Percentiles rank a stretch among this genome's conserved stretches.
phyloP scores from a whole-genome alignment of 2,329 filamentous ascomycete species.

The Cladosporium sp. region DNA sequence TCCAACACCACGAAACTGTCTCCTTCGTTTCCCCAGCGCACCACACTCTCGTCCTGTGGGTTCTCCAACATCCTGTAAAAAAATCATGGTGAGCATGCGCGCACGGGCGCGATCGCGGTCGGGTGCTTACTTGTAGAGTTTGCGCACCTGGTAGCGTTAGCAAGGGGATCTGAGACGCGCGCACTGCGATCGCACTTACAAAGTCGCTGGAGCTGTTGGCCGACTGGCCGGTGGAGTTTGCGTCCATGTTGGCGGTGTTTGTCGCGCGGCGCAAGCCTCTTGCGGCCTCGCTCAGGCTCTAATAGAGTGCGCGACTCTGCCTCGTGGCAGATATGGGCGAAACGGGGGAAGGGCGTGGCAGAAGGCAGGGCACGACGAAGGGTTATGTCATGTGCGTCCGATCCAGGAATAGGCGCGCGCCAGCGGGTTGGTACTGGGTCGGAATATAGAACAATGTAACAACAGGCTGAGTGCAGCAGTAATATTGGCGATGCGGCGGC shows the following conservation, averaged over 20 bases:
- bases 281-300: slow-evolving; percentile 10
- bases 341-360: slow-evolving; percentile 6
- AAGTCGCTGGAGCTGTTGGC: slow-evolving; percentile 92
- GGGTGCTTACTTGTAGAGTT: slow-evolving; percentile 85
- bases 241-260: slow-evolving; percentile 38
- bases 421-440: background rate
- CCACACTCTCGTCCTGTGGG: slow-evolving; percentile 84
- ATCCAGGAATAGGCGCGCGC: slow-evolving; percentile 8
- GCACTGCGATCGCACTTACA: slow-evolving; percentile 54
- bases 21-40: slow-evolving; percentile 90
- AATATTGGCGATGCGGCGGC: slow-evolving; percentile 3
- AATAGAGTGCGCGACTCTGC: slow-evolving; percentile 7
- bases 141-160: slow-evolving; percentile 68
- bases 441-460: background rate
- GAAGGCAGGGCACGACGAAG: slow-evolving; percentile 11
- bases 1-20: slow-evolving; percentile 97
- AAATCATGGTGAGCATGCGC: slow-evolving; percentile 1
- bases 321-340: slow-evolving; percentile 15
- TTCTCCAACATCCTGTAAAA: slow-evolving; percentile 84
- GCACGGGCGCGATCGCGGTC: slow-evolving; percentile 7
- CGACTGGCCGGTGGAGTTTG: slow-evolving; percentile 39
- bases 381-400: slow-evolving; percentile 20
- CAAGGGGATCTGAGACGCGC: background rate
- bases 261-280: slow-evolving; percentile 5
- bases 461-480: slow-evolving; percentile 5